Base-by-base conservation (phyloP, 2,329 filamentous ascomycete genomes). In the Nemania serpens region DNA sequence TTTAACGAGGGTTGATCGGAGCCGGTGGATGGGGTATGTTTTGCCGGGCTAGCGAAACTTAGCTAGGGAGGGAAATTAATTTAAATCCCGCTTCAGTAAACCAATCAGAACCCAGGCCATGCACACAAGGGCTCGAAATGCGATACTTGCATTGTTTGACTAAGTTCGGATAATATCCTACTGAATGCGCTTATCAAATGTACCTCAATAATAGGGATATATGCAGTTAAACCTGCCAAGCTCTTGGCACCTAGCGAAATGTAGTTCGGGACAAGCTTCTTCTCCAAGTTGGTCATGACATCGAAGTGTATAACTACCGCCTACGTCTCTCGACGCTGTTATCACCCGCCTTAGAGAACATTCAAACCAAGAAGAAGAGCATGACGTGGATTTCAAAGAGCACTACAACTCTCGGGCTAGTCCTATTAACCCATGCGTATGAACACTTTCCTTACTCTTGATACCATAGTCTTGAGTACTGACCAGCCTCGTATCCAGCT, bases 361-460 rank as follows among this genome's bases (percentile, higher is more conserved):
- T 12, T 10, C 7, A 12, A 50, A 29, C 1, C 17, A 41, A 55
- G 29, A 52, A 34, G 10, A n/a, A 55, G 48, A 74, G 65, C 53
- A 94, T 95, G 91, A 85, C 87, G 58, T 85, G 89, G 80, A 75
- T 91, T 65, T 89, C 91, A 20, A 88, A 86, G 65, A 76, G 87
- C 3, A 82, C 93, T 62, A 93, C 91, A 62, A 76, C 87, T 60
- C 77, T 93, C 61, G 94, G 94, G 66, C 81, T 94, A 12, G 69
- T 96, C 57, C 84, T 97, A 66, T 84, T 97, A 17, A 86, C 88
- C 47, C 94, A 97, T 77, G 91, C 93, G 94, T 97, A 88, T 77
- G 91, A 75, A 51, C 41, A 59, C 37, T 49, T 37, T 42, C 12
- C 29, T 51, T 45, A 3, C 48, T 45, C 39, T 37, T 45, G 13